Evolutionary conservation across 192 early-diverging fungal species (phyloP), one percentile per base, ranked within the genome.

Genomic region (Coemansia javaensis): DNA sequence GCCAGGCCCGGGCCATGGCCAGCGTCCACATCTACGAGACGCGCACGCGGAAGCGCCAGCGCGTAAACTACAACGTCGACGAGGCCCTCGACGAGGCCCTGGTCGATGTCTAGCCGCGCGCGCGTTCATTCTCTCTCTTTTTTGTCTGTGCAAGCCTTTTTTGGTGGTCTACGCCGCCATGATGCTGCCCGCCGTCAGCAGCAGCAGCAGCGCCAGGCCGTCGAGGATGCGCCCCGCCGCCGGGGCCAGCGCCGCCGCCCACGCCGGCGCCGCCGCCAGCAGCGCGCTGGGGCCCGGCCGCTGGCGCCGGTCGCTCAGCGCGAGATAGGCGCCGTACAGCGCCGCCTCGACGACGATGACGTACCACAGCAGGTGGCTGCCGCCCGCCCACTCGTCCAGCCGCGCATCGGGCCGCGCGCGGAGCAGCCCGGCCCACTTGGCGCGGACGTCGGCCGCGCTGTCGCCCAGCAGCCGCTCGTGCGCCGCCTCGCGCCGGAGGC

Each of bases 1-100:
- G 70, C 41, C 57, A 74, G 18, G 63, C 63, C 24, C 13, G 50
- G 23, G 58, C 59, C 2, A 18, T 50, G 16, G 70, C 70, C 35
- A 66, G 59, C 31, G 62, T 74, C 24, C 63, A 74, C 33, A 44
- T 74, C 18, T 66, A 66, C 41, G 70, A 74, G 31, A 74, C 70
- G 24, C 63, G 70, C 43, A 74, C 70, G 13, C 39, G 70, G 32
- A 74, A 66, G 53, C 70, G 70, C 38, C 62, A 74, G 56, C 58
- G 51, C 21, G 59, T 74, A 34, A 74, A 74, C 24, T 74, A 74
- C 32, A 55, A 45, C 22, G 47, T 44, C 24, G 69, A 73, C 20
- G 56, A 59, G 2, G 15, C 7, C 14, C 40, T 52, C 6, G 47
- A 44, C 3, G 44, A 21, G 25, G 22, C 30, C 25, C 25, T 27